Evolutionary conservation across 768 basidiomycete genomes (phyloP).

Genomic region (Pisolithus albus): DNA sequence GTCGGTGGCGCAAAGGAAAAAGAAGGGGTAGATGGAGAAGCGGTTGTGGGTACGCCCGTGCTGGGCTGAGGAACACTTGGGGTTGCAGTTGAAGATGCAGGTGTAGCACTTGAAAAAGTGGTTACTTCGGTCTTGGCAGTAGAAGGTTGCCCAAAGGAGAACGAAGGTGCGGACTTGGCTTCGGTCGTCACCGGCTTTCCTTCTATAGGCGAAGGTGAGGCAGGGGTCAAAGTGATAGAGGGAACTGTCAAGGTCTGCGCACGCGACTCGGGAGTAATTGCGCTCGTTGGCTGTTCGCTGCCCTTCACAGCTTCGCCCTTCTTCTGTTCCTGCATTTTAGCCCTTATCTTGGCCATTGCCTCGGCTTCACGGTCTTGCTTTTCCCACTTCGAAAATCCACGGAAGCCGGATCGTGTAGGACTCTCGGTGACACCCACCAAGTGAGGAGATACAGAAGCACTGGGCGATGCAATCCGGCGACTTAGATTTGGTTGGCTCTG

Average conservation of each 20-base stretch:
- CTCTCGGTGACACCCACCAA: conserved; percentile 40
- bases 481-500: conserved; percentile 30
- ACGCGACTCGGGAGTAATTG: conserved; percentile 18
- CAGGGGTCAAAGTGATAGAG: conserved; percentile 23
- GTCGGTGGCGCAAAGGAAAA: conserved; percentile 14
- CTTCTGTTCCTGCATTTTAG: conserved; percentile 40
- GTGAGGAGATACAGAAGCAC: conserved; percentile 20
- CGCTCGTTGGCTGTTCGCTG: conserved; percentile 24
- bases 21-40: conserved; percentile 4
- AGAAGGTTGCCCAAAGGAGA: conserved; percentile 10
- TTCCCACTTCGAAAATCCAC: conserved; percentile 73
- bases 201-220: conserved; percentile 7
- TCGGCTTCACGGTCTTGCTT: conserved; percentile 80
- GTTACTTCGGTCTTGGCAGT: conserved; percentile 3
- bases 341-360: conserved; percentile 67
- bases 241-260: conserved; percentile 19
- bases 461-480: conserved; percentile 38
- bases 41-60: conserved; percentile 9
- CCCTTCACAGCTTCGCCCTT: conserved; percentile 32
- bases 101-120: conserved; percentile 3
- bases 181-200: conserved; percentile 9
- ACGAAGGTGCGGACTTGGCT: conserved; percentile 11
- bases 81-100: conserved; percentile 1
- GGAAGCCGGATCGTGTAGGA: conserved; percentile 41
- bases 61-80: conserved; percentile 6